Conservation (phyloP, 83 land plant species). For the Picea mariana region DNA sequence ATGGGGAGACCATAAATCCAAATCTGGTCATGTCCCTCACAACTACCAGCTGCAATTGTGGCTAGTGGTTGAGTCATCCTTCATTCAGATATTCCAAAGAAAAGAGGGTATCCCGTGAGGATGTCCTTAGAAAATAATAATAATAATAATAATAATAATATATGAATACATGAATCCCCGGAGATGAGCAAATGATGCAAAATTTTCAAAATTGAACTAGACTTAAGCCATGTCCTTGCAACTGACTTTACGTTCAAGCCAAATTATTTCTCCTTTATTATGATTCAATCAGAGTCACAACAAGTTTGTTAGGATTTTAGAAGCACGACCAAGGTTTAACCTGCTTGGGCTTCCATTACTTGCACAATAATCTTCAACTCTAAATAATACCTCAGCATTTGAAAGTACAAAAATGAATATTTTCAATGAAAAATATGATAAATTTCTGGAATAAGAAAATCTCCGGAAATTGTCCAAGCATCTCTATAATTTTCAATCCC, state of each 20-base stretch:
- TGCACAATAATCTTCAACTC: not conserved
- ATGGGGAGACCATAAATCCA: no score
- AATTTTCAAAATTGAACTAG: not conserved
- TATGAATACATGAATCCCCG: no score
- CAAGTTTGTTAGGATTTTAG: not conserved
- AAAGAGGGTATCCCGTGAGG: no score
- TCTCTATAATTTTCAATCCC: not conserved
- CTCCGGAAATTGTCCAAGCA: not conserved
- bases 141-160: no score
- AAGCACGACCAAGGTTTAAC: not conserved
- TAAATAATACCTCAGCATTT: not conserved
- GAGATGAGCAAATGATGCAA: not conserved
- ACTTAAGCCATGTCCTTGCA: not conserved
- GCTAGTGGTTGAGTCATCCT: no score
- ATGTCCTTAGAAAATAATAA: no score
- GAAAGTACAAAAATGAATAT: no score
- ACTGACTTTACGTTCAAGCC: not conserved
- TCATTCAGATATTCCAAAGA: no score
- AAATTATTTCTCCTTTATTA: not conserved
- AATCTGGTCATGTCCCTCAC: no score
- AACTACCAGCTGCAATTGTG: no score
- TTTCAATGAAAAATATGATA: not conserved
- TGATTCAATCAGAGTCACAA: not conserved
- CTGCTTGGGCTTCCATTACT: not conserved
- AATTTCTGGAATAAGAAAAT: conserved; percentile 10